phyloP scores from a whole-genome alignment of 2,329 filamentous ascomycete species.

The Blumeriella jaapii region DNA sequence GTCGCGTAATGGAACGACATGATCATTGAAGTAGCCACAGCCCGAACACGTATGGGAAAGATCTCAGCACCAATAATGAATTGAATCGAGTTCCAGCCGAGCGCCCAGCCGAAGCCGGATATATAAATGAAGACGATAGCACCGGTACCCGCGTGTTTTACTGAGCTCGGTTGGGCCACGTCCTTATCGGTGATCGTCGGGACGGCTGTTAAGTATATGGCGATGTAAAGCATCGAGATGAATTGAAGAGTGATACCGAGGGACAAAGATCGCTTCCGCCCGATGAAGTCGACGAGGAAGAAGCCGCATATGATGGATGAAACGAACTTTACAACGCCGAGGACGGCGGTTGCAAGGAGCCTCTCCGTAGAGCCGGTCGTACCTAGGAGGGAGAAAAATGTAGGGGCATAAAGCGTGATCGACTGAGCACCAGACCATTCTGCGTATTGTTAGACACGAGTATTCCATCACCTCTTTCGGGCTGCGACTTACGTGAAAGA shows the following conservation, averaged over 20 bases:
- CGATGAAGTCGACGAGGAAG: slow-evolving; percentile 71
- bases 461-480: neutral
- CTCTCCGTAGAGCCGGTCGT: slow-evolving; percentile 56
- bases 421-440: slow-evolving; percentile 62
- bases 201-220: slow-evolving; percentile 47
- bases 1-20: slow-evolving; percentile 75
- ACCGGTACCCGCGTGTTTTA: slow-evolving; percentile 48
- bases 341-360: slow-evolving; percentile 63
- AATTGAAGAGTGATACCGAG: slow-evolving; percentile 49
- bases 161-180: slow-evolving; percentile 31
- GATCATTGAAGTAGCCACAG: slow-evolving; percentile 56
- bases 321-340: slow-evolving; percentile 63
- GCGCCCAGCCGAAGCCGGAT: slow-evolving; percentile 56
- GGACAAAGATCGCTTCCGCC: slow-evolving; percentile 56
- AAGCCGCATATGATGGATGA: slow-evolving; percentile 59
- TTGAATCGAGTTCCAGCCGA: slow-evolving; percentile 67
- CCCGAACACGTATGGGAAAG: slow-evolving; percentile 63
- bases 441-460: neutral
- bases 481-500: slow-evolving; percentile 36
- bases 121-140: slow-evolving; percentile 66
- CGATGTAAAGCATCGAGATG: slow-evolving; percentile 51
- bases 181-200: slow-evolving; percentile 41
- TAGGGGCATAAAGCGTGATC: slow-evolving; percentile 66
- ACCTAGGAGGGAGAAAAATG: slow-evolving; percentile 63
- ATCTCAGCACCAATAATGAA: slow-evolving; percentile 70